Evolutionary conservation across 1,139 yeast genomes (phyloP), one percentile per base, ranked within the genome.

Genomic region (Candida sp.): DNA sequence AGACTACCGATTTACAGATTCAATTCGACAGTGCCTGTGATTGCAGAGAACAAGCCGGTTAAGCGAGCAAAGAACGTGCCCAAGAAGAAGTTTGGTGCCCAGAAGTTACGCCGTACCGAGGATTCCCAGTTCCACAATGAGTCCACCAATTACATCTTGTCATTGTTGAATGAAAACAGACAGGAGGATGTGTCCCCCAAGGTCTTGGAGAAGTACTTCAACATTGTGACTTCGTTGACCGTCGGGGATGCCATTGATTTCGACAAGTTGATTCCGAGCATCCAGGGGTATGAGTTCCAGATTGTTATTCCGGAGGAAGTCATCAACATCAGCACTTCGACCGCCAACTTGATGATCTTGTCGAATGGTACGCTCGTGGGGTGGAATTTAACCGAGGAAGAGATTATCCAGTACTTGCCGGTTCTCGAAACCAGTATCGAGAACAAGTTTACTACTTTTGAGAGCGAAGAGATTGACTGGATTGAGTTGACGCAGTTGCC

Each of bases 401-500:
- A 78, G 22, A 68, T 76, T 8, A 60, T 85, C 1, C 83, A 84
- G 2, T 59, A 80, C 47, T 68, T 88, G 23, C 85, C 85, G 54
- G 60, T 75, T 1, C 71, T 83, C 4, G 57, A 62, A 37, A 57
- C 60, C 0, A 61, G 73, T 7, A 60, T 74, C 2, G 58, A 55
- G 7, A 70, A 68, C 35, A 72, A 80, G 4, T 85, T 85, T 59
- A 72, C 72, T 4, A 66, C 62, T 2, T 72, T 76, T 11, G 97
- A 92, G 60, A 83, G 91, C 40, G 98, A 92, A 62, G 98, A 92
- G 61, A 82, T 92, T 83, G 97, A 92, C 65, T 92, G 75, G 69
- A 72, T 90, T n/a, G 94, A 88, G 52, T 64, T 81, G 8, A 63
- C 59, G 26, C 28, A 32, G 22, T 45, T 62, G 30, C 63, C 66